Conservation (phyloP, 495 filamentous ascomycete species). For the Trichoderma erinaceum region DNA sequence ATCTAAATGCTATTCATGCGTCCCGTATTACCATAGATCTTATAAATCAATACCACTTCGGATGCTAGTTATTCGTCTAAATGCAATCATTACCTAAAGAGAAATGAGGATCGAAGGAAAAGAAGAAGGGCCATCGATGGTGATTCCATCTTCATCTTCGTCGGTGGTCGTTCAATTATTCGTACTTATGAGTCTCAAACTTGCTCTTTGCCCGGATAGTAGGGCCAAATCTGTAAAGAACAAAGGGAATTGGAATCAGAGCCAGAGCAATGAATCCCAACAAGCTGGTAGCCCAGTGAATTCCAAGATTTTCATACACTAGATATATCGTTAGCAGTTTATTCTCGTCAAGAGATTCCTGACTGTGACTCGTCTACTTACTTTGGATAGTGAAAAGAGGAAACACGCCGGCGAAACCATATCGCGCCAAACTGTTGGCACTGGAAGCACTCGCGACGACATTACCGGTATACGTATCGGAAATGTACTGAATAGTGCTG, state of each 20-base stretch:
- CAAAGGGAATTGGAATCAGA: conserved; percentile 54
- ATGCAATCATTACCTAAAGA: neutral
- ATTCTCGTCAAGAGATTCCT: neutral
- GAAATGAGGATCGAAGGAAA: neutral
- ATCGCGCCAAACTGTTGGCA: conserved; percentile 59
- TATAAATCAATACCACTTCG: neutral
- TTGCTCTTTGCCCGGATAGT: conserved; percentile 40
- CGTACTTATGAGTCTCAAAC: conserved; percentile 26
- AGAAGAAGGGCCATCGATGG: neutral
- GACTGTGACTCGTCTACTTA: neutral
- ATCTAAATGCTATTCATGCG: neutral
- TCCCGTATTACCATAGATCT: neutral
- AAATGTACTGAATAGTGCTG: conserved; percentile 45
- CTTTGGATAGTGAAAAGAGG: conserved; percentile 57
- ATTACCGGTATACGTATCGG: conserved; percentile 52
- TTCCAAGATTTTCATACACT: conserved; percentile 55
- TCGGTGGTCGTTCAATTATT: conserved; percentile 16
- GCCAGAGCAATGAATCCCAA: conserved; percentile 53
- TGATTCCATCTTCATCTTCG: neutral
- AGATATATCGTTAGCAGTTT: neutral
- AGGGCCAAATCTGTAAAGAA: conserved; percentile 45
- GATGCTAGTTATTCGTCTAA: too few species aligned
- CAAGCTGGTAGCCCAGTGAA: conserved; percentile 54
- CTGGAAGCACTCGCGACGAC: conserved; percentile 56
- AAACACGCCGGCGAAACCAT: conserved; percentile 55